phyloP scores from a whole-genome alignment of 129 eudicot species.

The Flaveria bidentis region DNA sequence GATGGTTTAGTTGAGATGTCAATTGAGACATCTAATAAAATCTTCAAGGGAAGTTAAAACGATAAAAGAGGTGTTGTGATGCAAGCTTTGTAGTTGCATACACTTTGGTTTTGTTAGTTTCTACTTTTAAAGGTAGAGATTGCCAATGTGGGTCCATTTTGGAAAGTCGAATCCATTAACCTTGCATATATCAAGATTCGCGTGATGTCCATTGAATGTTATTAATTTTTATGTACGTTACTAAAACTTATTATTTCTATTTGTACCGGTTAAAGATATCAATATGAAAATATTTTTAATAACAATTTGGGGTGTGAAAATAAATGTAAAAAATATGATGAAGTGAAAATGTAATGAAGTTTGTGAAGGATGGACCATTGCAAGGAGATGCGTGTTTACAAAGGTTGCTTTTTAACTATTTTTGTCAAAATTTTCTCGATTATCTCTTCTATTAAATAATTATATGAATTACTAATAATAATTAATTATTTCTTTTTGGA shows the following conservation, averaged over 20 bases:
- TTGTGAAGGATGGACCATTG: too few relatives aligned
- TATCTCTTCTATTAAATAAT: too few relatives aligned
- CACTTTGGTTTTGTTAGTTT: slow-evolving; percentile 33
- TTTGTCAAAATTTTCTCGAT: fast-evolving
- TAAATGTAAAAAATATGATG: too few relatives aligned
- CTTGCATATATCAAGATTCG: slow-evolving; percentile 43
- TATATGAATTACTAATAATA: too few relatives aligned
- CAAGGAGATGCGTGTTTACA: too few relatives aligned
- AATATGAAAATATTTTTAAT: not conserved
- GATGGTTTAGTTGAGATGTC: slow-evolving; percentile 38
- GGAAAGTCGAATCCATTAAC: slow-evolving; percentile 57
- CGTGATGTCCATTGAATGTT: slow-evolving; percentile 33
- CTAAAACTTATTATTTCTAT: not conserved
- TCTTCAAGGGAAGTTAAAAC: slow-evolving; percentile 38
- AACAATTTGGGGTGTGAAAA: too few relatives aligned
- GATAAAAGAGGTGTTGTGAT: slow-evolving; percentile 37
- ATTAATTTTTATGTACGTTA: not conserved
- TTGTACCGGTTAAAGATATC: not conserved
- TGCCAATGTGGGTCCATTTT: slow-evolving; percentile 41
- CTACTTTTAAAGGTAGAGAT: slow-evolving; percentile 33
- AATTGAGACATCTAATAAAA: slow-evolving; percentile 40
- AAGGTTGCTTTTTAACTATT: too few relatives aligned
- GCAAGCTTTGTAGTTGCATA: slow-evolving; percentile 33
- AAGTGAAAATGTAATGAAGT: too few relatives aligned
- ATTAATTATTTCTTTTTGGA: too few relatives aligned